Evolutionary conservation across 306 rosid genomes (phyloP), one percentile per base, ranked within the genome.

Genomic region (Prosopis cineraria): DNA sequence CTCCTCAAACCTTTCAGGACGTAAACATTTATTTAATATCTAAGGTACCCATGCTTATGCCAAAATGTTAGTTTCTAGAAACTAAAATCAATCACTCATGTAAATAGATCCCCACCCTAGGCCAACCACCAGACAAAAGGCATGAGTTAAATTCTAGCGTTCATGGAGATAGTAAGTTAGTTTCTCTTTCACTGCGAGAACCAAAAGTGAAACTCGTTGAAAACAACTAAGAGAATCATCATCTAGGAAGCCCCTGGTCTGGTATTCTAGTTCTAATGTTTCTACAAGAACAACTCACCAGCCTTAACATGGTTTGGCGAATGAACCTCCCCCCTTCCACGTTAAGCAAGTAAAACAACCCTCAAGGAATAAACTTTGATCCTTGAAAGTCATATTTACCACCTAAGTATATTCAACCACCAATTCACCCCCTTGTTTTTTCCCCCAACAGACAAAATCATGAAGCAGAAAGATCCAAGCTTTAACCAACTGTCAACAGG

Each of bases 401-500:
- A 19, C 22, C 36, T 11, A 25, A 24, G 25, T 52, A 10, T 43
- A 43, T 43, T 43, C 53, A 14, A 43, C 56, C 55, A 68, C 56
- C 24, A 25, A 43, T 7, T 24, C 13, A 43, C 55, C 56, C 19
- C 30, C 1, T 12, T 25, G 30, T 24, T 16, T 6, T 41, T 31
- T n/a, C n/a, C n/a, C 16, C 13, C 14, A 24, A 40, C 12, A 24
- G 20, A 41, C 17, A 40, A 68, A 41, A 22, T 24, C 72, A 60
- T n/a, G 73, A 62, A 70, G 62, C 63, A 70, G 19, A 52, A 34
- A 77, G 27, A 43, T 19, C 37, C 56, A 53, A 66, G 39, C 53
- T 64, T 77, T 36, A n/a, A 33, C 68, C 70, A 71, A 43, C 74
- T 71, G 33, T 17, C 33, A 63, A 31, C 30, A 41, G 65, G 58